Evolutionary conservation across 2,329 filamentous ascomycete genomes (phyloP), one percentile per base, ranked within the genome.

Genomic region (Chalara sp.): DNA sequence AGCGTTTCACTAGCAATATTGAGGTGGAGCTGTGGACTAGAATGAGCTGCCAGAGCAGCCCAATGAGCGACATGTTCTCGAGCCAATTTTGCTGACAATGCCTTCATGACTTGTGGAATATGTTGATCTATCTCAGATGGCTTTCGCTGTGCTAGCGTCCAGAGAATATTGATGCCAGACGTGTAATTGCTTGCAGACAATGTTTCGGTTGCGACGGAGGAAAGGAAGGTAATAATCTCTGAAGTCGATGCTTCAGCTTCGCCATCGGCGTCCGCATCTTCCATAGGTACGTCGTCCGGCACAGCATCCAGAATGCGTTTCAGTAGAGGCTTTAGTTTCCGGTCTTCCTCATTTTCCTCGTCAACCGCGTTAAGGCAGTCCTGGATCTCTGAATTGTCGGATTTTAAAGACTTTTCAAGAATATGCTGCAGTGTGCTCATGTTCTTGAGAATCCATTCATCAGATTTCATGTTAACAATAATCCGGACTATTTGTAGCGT

Each of bases 401-500:
- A 92, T 61, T 87, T 89, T 49, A 99, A 72, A 10, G 87, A 83
- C 71, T 95, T 96, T 56, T 96, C 91, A 11, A 97, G 71, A 10
- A 97, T 81, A 65, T 89, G 95, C 66, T 96, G 89, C 31, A 97
- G 76, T 31, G 83, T 75, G 0, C 84, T 70, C 60, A 95, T 79
- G 57, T 89, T 88, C 61, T 83, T 82, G 48, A 90, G 71, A 37
- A 97, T 84, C 93, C 93, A 99, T 3, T 96, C 89, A 62, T 96
- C 85, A 0, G 87, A 75, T 68, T 96, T 95, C 56, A 86, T 84
- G 61, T 93, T 89, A 53, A 97, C 76, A 45, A 99, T 83, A 53
- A 96, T 87, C 45, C 92, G 87, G 53, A 99, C 76, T 40, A 97
- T 87, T 66, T 97, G 91, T 11, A 99, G 76, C 1, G 91, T 90